Evolutionary conservation across 23 red algal genomes (phyloP).

Genomic region (Cyanidioschyzon merolae): DNA sequence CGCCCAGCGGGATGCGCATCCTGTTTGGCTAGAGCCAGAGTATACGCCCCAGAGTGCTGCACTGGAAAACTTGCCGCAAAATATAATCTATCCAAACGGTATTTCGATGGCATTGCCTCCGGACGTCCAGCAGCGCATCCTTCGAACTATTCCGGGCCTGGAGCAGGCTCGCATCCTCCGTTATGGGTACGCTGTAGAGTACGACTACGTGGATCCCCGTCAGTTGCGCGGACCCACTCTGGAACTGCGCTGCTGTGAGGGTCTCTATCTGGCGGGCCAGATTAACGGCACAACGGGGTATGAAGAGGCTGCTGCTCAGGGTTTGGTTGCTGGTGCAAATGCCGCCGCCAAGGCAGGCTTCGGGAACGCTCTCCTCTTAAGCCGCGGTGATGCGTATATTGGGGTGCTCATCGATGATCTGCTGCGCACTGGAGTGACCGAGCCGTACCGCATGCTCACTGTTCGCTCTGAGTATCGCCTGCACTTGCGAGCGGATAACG

Average conservation of each 20-base stretch:
- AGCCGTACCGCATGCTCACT: constrained; percentile 66
- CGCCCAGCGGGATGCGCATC: constrained; percentile 38
- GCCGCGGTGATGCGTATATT: constrained; percentile 46
- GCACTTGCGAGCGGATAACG: constrained; percentile 49
- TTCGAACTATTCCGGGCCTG: constrained; percentile 51
- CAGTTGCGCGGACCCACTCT: not conserved
- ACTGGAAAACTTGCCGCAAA: not conserved
- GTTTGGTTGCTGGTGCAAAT: constrained; percentile 43
- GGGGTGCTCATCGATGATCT: constrained; percentile 63
- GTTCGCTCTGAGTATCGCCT: constrained; percentile 47
- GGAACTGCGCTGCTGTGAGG: constrained; percentile 32
- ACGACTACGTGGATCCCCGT: constrained; percentile 45
- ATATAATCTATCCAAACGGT: constrained; percentile 42
- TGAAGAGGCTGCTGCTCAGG: constrained; percentile 64
- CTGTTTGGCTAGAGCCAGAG: constrained; percentile 63
- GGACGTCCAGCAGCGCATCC: constrained; percentile 34
- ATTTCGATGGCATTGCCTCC: constrained; percentile 53
- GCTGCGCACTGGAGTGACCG: constrained; percentile 38
- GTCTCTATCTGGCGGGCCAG: constrained; percentile 60
- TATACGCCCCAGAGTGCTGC: not conserved
- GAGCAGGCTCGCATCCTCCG: constrained; percentile 37
- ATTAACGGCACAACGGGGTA: constrained; percentile 78
- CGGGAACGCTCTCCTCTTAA: constrained; percentile 10
- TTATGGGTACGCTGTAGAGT: constrained; percentile 61
- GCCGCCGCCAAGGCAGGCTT: constrained; percentile 18